These are phyloP conservation scores for Fragaria vesca DNA, from an alignment of 306 rosid genomes.

Conservation along the genomic window DNA sequence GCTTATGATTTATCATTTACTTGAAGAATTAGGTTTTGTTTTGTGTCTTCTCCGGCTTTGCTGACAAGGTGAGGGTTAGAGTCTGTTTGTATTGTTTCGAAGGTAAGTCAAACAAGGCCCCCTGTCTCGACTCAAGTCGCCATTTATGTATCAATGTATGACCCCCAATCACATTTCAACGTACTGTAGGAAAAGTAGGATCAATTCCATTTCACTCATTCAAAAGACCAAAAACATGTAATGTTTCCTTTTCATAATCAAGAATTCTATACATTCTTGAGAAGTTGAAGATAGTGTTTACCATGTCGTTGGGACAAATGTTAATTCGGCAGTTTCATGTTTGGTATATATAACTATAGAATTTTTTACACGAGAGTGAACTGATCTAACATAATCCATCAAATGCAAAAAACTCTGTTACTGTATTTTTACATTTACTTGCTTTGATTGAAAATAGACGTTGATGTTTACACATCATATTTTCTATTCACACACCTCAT, in stretches of 20 bases:
- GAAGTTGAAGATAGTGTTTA: background rate
- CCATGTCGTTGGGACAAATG: background rate
- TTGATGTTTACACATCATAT: too few species aligned
- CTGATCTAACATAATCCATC: too few species aligned
- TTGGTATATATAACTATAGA: too few species aligned
- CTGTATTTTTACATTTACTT: too few species aligned
- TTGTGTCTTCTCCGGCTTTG: background rate
- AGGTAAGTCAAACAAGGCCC: background rate
- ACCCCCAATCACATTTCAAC: background rate
- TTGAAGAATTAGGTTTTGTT: background rate
- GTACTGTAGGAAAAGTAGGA: background rate
- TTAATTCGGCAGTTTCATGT: too few species aligned
- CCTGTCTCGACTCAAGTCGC: background rate
- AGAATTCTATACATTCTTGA: background rate
- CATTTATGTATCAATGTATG: background rate
- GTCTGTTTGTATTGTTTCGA: background rate
- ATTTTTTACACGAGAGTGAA: too few species aligned
- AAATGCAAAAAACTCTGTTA: too few species aligned
- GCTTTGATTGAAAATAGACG: too few species aligned
- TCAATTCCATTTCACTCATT: background rate
- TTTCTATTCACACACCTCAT: too few species aligned
- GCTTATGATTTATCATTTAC: background rate
- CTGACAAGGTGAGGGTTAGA: background rate
- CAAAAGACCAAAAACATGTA: background rate
- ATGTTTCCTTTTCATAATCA: constrained; percentile 3